Percentiles rank a stretch among this genome's conserved stretches.
phyloP scores from a whole-genome alignment of 352 stramenopile genomes.

The Plasmopara viticola region DNA sequence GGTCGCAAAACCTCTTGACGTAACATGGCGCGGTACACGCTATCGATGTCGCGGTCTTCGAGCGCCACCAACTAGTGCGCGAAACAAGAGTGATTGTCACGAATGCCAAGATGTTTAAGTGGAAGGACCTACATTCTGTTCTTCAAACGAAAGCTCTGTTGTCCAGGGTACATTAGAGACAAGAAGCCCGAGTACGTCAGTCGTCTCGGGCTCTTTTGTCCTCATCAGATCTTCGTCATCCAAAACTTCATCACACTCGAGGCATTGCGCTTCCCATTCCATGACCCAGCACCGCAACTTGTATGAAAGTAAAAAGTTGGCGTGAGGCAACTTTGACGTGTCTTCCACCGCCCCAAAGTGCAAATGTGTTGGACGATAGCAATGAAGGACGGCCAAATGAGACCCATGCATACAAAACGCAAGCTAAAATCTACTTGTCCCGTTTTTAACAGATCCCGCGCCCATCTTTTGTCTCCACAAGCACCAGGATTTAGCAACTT shows the following conservation, averaged over 20 bases:
- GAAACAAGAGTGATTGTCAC: constrained; percentile 12
- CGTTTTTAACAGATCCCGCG: constrained; percentile 20
- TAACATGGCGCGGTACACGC: constrained; percentile 67
- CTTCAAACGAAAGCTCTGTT: constrained; percentile 28
- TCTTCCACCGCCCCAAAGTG: constrained; percentile 13
- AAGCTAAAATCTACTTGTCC: constrained; percentile 11
- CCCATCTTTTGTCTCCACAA: constrained; percentile 8
- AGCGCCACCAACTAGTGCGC: constrained; percentile 48
- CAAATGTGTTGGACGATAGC: constrained; percentile 29
- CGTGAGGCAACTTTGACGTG: neutral
- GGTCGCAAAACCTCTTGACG: constrained; percentile 62
- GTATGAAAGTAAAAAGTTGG: constrained; percentile 2
- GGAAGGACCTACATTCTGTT: constrained; percentile 30
- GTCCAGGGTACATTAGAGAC: constrained; percentile 18
- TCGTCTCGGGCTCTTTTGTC: constrained; percentile 29
- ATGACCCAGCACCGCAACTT: constrained; percentile 16
- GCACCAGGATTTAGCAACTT: neutral
- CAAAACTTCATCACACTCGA: constrained; percentile 79
- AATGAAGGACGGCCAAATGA: constrained; percentile 19
- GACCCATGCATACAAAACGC: constrained; percentile 17
- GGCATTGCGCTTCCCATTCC: constrained; percentile 55
- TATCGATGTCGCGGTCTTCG: constrained; percentile 68
- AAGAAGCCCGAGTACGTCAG: constrained; percentile 11
- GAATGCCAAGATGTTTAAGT: constrained; percentile 2
- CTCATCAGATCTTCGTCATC: constrained; percentile 54